These are phyloP conservation scores for Rubroboletus satanas DNA, from an alignment of 768 basidiomycete genomes.

Conservation along the genomic window DNA sequence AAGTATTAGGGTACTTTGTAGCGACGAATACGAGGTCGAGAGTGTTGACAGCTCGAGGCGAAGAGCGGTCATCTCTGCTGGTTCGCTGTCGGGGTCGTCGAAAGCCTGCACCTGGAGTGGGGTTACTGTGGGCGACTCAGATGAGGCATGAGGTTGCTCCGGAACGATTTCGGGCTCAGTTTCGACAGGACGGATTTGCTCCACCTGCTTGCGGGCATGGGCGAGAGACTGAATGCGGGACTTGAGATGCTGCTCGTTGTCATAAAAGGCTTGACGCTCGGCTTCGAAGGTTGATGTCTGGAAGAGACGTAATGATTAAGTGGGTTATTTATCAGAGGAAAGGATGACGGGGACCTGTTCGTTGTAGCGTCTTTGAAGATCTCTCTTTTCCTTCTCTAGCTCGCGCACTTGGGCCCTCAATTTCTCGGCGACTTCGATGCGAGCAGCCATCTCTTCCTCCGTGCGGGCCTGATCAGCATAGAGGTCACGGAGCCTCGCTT, in stretches of 20 bases:
- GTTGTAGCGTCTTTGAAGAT: constrained; percentile 76
- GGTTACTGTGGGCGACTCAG: constrained; percentile 21
- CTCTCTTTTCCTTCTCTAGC: constrained; percentile 85
- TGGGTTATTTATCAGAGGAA: constrained; percentile 13
- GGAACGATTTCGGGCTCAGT: constrained; percentile 41
- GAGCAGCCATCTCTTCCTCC: constrained; percentile 77
- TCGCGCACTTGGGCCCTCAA: constrained; percentile 77
- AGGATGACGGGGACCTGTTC: constrained; percentile 60
- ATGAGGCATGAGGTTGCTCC: constrained; percentile 32
- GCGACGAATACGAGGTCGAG: constrained; percentile 76
- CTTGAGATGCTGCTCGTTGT: constrained; percentile 91
- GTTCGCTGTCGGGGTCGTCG: constrained; percentile 66
- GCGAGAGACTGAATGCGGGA: constrained; percentile 80
- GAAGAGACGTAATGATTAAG: constrained; percentile 6
- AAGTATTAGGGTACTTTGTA: constrained; percentile 81
- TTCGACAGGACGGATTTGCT: constrained; percentile 33
- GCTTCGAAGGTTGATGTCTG: constrained; percentile 88
- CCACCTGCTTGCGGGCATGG: constrained; percentile 57
- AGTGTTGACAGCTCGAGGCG: constrained; percentile 82
- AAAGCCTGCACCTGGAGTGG: constrained; percentile 42
- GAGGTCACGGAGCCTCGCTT: constrained; percentile 71
- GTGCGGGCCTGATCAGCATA: constrained; percentile 78
- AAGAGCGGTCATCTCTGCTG: constrained; percentile 84
- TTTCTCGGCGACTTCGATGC: constrained; percentile 81
- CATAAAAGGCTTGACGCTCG: constrained; percentile 88